Evolutionary conservation across 306 rosid genomes (phyloP), one percentile per base, ranked within the genome.

Genomic region (Crataegus laevigata): DNA sequence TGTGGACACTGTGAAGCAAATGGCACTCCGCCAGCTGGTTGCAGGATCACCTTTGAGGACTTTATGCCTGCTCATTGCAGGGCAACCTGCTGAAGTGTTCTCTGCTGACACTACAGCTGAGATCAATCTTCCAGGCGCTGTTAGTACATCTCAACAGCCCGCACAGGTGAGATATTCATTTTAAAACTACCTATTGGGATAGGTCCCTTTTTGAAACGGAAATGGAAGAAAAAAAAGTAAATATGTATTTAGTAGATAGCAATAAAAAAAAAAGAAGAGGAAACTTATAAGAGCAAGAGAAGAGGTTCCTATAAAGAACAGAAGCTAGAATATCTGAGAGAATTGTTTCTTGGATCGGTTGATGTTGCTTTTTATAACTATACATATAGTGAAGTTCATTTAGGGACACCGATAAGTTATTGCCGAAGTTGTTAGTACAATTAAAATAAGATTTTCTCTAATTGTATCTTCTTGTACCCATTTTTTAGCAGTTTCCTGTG

Each of bases 1-100:
- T 85, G 89, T 88, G 79, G 97, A 94, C 80, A 91, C 97, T 22
- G 93, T 94, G 50, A 94, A 87, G 88, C 92, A 94, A 88, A 91
- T 94, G 98, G 97, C 97, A 42, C 82, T 94, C 34, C 84, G 43
- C 29, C 94, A 91, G 77, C 85, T 94, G 77, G 89, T 86, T 80
- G 88, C 93, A 1, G 97, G 98, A 72, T 90, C 98, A 47, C 98
- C 98, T 77, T 68, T 94, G 82, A 91, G 98, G 68, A 94, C 98
- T 8, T 84, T 94, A 75, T 94, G 98, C 85, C 93, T 94, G 64
- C 87, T 94, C 59, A 90, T 94, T 81, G 98, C 98, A 12, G 97
- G 98, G 71, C 93, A 91, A 71, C 98, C 96, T 7, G 96, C 97
- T 14, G 98, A 91, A 61, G 94, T 91, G 61, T 94, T 94, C 82